Evolutionary conservation across 331 rosid genomes (phyloP).

Genomic region (Rhamnella rubrinervis): DNA sequence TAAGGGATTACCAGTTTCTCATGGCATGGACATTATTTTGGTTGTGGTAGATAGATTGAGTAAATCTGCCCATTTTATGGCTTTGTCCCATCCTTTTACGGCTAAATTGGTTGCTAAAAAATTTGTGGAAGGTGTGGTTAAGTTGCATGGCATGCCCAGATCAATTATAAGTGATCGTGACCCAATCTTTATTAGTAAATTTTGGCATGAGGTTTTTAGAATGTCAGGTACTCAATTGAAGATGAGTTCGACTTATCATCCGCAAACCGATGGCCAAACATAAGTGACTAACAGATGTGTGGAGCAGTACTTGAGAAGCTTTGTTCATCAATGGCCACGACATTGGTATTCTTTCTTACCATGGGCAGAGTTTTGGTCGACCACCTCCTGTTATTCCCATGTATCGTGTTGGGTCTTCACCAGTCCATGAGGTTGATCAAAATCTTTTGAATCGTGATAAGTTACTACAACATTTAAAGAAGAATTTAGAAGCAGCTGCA

Average conservation of each 20-base stretch:
- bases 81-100: neutral
- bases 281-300: neutral
- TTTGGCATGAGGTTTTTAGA: neutral
- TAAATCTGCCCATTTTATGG: neutral
- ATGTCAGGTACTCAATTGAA: neutral
- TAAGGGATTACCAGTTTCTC: neutral
- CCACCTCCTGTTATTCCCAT: neutral
- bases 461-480: neutral
- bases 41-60: neutral
- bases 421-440: neutral
- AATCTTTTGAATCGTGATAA: neutral
- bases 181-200: neutral
- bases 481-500: neutral
- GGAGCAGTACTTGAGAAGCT: neutral
- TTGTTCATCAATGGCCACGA: neutral
- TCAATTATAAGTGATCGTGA: slow-evolving; percentile 2
- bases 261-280: neutral
- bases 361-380: neutral
- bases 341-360: neutral
- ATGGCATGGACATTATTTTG: neutral
- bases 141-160: neutral
- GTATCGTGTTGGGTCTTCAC: neutral
- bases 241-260: neutral
- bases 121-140: neutral
- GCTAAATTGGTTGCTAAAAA: neutral